phyloP scores from a whole-genome alignment of 495 filamentous ascomycete species.

The Podospora pseudocomata region DNA sequence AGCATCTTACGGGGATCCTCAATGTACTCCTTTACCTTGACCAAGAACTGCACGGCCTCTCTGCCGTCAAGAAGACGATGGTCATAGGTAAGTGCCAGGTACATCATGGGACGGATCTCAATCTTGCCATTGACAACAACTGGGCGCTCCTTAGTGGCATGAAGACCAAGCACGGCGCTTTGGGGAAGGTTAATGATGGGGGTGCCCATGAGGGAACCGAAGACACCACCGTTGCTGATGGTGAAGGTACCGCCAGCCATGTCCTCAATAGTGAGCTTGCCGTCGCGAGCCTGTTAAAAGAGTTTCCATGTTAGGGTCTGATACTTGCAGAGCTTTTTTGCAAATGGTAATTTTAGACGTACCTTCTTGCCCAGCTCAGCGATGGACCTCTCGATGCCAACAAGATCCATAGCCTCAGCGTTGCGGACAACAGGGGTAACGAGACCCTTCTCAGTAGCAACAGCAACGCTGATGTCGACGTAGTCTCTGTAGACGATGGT shows the following conservation, averaged over 20 bases:
- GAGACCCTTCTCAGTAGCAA: conserved; percentile 95
- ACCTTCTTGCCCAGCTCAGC: conserved; percentile 95
- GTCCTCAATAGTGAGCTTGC: conserved; percentile 97
- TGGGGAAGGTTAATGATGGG: conserved; percentile 99
- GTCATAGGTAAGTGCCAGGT: conserved; percentile 94
- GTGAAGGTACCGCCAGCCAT: conserved; percentile 99
- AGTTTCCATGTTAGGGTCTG: conserved; percentile 21
- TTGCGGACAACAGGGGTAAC: conserved; percentile 97
- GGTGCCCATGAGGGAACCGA: conserved; percentile 82
- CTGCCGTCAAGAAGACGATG: conserved; percentile 92
- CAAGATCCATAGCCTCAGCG: conserved; percentile 77
- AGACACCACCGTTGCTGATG: conserved; percentile 85
- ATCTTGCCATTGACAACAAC: conserved; percentile 88
- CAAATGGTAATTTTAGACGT: neutral
- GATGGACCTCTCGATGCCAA: conserved; percentile 88
- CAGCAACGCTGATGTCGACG: conserved; percentile 95
- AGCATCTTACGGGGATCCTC: conserved; percentile 95
- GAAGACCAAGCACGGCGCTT: conserved; percentile 92
- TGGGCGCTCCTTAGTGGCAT: conserved; percentile 94
- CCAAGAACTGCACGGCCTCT: conserved; percentile 94
- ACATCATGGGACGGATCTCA: conserved; percentile 98
- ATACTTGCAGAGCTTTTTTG: neutral
- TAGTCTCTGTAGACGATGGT: conserved; percentile 98
- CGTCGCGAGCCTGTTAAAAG: conserved; percentile 71
- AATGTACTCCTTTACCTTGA: conserved; percentile 98